Conservation (phyloP, 768 basidiomycete genomes). For the Auricularia sp. region DNA sequence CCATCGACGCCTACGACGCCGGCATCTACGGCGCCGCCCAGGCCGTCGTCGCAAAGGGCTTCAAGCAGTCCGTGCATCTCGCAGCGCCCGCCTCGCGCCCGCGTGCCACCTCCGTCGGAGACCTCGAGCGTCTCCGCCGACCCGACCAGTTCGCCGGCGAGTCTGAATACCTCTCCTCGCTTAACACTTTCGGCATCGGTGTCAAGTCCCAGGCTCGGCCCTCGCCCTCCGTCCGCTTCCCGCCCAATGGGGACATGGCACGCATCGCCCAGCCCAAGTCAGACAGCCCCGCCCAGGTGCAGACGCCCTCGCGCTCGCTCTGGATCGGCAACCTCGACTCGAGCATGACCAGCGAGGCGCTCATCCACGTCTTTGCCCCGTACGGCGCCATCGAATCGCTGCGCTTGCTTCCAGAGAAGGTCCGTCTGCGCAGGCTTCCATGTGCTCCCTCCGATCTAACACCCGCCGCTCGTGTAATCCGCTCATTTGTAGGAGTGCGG, state of each 20-base stretch:
- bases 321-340: slow-evolving; percentile 99
- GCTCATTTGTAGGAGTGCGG: slow-evolving; percentile 71
- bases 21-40: slow-evolving; percentile 48
- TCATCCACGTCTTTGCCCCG: slow-evolving; percentile 89
- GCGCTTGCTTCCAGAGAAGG: slow-evolving; percentile 94
- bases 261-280: slow-evolving; percentile 64
- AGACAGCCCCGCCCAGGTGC: slow-evolving; percentile 65
- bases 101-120: slow-evolving; percentile 82
- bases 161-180: slow-evolving; percentile 40
- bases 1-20: slow-evolving; percentile 36
- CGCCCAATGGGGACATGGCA: slow-evolving; percentile 40
- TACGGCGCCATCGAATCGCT: slow-evolving; percentile 97
- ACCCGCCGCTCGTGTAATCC: background rate
- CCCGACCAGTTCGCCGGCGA: slow-evolving; percentile 40
- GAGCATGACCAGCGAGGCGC: slow-evolving; percentile 86
- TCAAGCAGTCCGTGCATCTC: slow-evolving; percentile 66
- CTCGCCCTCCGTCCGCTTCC: slow-evolving; percentile 54
- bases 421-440: slow-evolving; percentile 19
- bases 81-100: slow-evolving; percentile 43
- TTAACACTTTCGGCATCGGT: slow-evolving; percentile 44
- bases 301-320: slow-evolving; percentile 88
- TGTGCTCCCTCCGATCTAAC: background rate
- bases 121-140: slow-evolving; percentile 66
- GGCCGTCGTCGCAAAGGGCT: slow-evolving; percentile 50
- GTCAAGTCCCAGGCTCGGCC: slow-evolving; percentile 32